Percentiles rank a stretch among this genome's conserved stretches.
These are phyloP conservation scores for Asclepias syriaca DNA, from an alignment of 257 asterid species.

Conservation along the genomic window DNA sequence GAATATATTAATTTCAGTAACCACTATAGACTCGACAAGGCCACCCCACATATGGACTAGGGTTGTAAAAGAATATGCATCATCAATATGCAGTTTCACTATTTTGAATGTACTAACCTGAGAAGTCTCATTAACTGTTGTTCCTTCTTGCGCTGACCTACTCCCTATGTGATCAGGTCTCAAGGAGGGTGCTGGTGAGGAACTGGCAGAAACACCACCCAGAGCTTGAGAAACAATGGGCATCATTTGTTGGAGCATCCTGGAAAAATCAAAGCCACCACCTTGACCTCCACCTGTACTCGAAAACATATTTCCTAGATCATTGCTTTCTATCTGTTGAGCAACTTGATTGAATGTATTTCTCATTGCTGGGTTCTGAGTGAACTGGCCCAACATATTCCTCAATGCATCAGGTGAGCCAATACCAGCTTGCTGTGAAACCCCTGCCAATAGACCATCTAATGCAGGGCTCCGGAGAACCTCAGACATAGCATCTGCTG, in stretches of 20 bases:
- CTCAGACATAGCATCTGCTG: slow-evolving; percentile 69
- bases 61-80: not conserved
- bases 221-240: slow-evolving; percentile 90
- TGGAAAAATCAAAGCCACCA: slow-evolving; percentile 75
- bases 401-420: slow-evolving; percentile 89
- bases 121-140: slow-evolving; percentile 22
- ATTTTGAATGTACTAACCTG: slow-evolving; percentile 47
- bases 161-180: slow-evolving; percentile 26
- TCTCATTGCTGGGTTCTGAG: slow-evolving; percentile 84
- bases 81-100: not conserved
- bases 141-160: slow-evolving; percentile 28
- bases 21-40: not conserved
- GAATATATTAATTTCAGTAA: not conserved
- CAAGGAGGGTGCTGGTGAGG: slow-evolving; percentile 28
- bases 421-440: slow-evolving; percentile 84
- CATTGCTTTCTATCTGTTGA: slow-evolving; percentile 76
- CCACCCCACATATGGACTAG: not conserved
- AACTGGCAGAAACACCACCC: slow-evolving; percentile 49
- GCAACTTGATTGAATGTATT: slow-evolving; percentile 82
- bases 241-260: slow-evolving; percentile 97
- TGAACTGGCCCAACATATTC: slow-evolving; percentile 70
- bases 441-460: slow-evolving; percentile 69
- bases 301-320: slow-evolving; percentile 71
- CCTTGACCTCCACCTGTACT: slow-evolving; percentile 59
- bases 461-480: slow-evolving; percentile 71